Evolutionary conservation across 352 stramenopile genomes (phyloP).

Genomic region (Aphanomyces euteiches): DNA sequence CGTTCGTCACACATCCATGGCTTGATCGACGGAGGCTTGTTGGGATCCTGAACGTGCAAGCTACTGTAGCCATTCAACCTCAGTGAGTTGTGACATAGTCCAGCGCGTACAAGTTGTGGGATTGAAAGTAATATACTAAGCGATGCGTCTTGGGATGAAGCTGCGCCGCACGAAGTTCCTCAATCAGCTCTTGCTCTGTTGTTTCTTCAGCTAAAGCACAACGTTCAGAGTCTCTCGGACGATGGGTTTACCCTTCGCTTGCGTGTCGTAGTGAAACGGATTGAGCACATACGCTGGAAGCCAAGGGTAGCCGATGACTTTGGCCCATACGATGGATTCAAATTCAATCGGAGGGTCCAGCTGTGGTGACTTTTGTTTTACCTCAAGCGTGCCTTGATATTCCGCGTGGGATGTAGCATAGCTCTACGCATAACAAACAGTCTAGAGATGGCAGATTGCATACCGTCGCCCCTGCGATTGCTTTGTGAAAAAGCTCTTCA

Average conservation of each 20-base stretch:
- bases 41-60: background rate
- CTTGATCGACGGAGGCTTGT: background rate
- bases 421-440: too few species aligned
- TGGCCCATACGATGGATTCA: slow-evolving; percentile 5
- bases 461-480: too few species aligned
- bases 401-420: too few species aligned
- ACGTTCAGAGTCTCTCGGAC: background rate
- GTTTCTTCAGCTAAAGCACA: background rate
- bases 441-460: too few species aligned
- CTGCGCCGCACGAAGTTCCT: background rate
- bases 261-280: background rate
- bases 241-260: background rate
- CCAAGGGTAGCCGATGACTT: background rate
- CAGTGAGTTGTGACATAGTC: background rate
- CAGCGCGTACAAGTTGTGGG: slow-evolving; percentile 5
- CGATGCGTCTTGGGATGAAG: background rate
- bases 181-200: background rate
- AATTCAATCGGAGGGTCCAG: background rate
- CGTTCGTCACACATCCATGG: background rate
- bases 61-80: background rate
- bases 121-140: slow-evolving; percentile 16
- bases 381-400: too few species aligned
- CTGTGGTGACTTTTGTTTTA: too few species aligned
- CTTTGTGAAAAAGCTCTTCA: too few species aligned
- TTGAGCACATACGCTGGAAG: slow-evolving; percentile 6